A percentile compares a stretch with the other conserved stretches of the same genome.
Conservation (phyloP, 805 yeast species). For the Wickerhamomyces chambardii region DNA sequence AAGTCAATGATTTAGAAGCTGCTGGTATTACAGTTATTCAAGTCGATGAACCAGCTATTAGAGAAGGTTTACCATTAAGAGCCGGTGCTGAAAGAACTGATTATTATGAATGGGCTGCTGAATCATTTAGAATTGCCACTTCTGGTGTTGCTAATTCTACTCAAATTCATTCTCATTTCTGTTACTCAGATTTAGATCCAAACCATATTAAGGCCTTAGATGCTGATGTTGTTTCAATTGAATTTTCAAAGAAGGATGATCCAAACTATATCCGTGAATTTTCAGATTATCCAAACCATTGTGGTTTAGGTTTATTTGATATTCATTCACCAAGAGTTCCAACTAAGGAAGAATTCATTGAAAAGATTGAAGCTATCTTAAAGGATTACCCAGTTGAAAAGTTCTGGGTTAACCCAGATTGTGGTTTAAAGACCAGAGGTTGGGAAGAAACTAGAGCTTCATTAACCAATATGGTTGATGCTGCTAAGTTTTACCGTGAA, state of each 20-base stretch:
- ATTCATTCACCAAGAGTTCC: conserved; percentile 99
- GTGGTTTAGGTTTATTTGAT: conserved; percentile 98
- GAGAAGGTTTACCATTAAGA: conserved; percentile 99
- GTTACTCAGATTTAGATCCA: conserved; percentile 99
- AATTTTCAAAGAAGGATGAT: conserved; percentile 99
- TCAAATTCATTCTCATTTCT: conserved; percentile 99
- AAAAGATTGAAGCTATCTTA: conserved; percentile 89
- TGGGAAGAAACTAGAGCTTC: conserved; percentile 97
- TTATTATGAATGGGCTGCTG: conserved; percentile 98
- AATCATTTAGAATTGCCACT: conserved; percentile 98
- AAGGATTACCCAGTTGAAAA: conserved; percentile 96
- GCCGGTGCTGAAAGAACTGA: conserved; percentile 94
- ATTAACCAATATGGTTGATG: conserved; percentile 97
- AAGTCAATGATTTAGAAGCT: conserved; percentile 95
- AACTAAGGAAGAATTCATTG: conserved; percentile 91
- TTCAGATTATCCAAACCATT: conserved; percentile 98
- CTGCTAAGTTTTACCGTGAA: conserved; percentile 92
- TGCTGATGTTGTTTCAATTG: conserved; percentile 98
- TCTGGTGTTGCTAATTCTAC: conserved; percentile 94
- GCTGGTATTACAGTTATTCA: conserved; percentile 98
- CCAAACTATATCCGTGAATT: conserved; percentile 97
- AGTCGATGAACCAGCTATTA: conserved; percentile 99
- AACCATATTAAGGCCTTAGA: conserved; percentile 99
- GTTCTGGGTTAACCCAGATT: conserved; percentile 99
- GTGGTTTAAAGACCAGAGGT: conserved; percentile 99